phyloP scores from a whole-genome alignment of 139 green algal genomes.

The Ettlia oleoabundans region DNA sequence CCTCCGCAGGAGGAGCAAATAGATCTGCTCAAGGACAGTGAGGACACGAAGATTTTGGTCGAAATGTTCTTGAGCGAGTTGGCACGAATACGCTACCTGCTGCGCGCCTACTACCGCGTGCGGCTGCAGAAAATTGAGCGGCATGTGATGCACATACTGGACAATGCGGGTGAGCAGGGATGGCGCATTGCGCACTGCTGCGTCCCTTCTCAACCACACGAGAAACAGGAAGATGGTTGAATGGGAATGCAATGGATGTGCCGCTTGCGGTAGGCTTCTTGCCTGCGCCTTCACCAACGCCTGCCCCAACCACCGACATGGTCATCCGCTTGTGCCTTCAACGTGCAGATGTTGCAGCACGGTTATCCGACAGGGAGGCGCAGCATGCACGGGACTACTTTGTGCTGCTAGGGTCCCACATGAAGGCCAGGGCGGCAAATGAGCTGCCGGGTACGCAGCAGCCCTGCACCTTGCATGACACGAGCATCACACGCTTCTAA shows the following conservation, averaged over 20 bases:
- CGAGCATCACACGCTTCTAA: too few species aligned
- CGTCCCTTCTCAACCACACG: too few species aligned
- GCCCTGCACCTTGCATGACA: neutral
- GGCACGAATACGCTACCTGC: constrained; percentile 48
- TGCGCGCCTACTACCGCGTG: constrained; percentile 52
- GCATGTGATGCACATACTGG: constrained; percentile 55
- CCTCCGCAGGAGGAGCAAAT: constrained; percentile 36
- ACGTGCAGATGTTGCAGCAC: constrained; percentile 34
- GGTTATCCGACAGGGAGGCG: constrained; percentile 46
- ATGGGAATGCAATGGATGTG: too few species aligned
- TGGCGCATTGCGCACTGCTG: too few species aligned
- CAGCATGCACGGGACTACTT: constrained; percentile 49
- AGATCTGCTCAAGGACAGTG: constrained; percentile 18
- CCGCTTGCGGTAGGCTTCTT: too few species aligned
- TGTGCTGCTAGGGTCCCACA: constrained; percentile 43
- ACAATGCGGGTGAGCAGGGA: too few species aligned
- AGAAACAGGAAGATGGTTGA: too few species aligned
- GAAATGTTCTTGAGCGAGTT: constrained; percentile 49
- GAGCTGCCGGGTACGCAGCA: constrained; percentile 31
- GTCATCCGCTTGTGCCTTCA: too few species aligned
- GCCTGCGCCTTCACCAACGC: too few species aligned
- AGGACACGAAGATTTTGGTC: constrained; percentile 41
- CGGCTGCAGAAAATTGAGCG: constrained; percentile 58
- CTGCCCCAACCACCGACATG: too few species aligned
- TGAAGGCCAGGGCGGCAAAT: constrained; percentile 45